phyloP scores from a whole-genome alignment of 2,329 filamentous ascomycete genomes.

The Colletotrichum filicis region DNA sequence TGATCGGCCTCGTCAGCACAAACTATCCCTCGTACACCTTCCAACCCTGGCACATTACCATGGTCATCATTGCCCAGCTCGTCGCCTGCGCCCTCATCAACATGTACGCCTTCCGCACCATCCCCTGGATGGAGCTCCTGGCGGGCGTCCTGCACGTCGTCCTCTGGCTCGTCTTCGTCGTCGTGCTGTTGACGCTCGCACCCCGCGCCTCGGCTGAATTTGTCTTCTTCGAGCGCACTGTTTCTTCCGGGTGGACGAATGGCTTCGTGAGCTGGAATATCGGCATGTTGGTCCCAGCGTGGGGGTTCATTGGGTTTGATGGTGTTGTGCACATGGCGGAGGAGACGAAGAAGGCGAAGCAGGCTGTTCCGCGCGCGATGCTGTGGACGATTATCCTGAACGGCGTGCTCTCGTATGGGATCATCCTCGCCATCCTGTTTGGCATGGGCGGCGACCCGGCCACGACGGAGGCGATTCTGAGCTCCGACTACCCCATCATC shows the following conservation, averaged over 20 bases:
- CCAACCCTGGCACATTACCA: constrained; percentile 31
- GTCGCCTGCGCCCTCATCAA: constrained; percentile 27
- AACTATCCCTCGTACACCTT: constrained; percentile 28
- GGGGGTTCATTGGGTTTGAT: constrained; percentile 32
- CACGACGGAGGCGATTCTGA: constrained; percentile 21
- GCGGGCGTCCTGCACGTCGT: constrained; percentile 30
- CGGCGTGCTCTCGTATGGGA: constrained; percentile 49
- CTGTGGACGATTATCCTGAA: constrained; percentile 38
- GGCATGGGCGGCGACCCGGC: constrained; percentile 22
- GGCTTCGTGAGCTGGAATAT: constrained; percentile 34
- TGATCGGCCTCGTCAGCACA: constrained; percentile 31
- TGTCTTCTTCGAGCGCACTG: constrained; percentile 31
- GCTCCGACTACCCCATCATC: constrained; percentile 30
- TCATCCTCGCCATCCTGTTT: constrained; percentile 29
- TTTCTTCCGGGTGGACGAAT: constrained; percentile 32
- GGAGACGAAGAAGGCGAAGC: constrained; percentile 34
- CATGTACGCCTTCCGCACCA: constrained; percentile 33
- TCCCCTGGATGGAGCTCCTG: constrained; percentile 32
- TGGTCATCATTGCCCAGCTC: constrained; percentile 33
- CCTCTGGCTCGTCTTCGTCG: constrained; percentile 29
- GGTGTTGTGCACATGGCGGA: constrained; percentile 37
- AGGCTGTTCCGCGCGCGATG: constrained; percentile 33
- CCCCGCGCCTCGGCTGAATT: constrained; percentile 29
- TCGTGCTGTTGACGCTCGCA: constrained; percentile 21
- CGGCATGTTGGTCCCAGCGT: constrained; percentile 32